Evolutionary conservation across 2,329 filamentous ascomycete species (phyloP).

Genomic region (Phaeomoniella chlamydospora): DNA sequence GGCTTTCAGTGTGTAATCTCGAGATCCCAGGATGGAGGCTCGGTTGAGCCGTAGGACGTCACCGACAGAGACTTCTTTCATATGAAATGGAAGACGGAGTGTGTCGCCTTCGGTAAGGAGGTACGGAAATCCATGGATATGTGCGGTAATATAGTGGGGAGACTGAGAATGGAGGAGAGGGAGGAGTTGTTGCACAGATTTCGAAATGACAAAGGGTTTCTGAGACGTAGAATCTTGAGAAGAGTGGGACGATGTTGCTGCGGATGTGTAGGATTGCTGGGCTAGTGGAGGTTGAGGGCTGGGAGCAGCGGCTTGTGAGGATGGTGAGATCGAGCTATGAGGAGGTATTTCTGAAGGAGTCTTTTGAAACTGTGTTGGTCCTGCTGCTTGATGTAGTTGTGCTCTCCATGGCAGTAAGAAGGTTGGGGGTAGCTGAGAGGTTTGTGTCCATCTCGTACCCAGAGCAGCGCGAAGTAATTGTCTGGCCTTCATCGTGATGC

Average conservation of each 20-base stretch:
- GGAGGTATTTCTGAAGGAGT: conserved; percentile 16
- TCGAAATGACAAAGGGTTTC: conserved; percentile 21
- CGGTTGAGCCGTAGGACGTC: conserved; percentile 81
- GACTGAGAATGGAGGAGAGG: conserved; percentile 27
- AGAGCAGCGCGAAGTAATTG: background rate
- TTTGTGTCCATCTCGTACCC: background rate
- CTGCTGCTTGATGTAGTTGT: conserved; percentile 24
- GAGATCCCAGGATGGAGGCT: conserved; percentile 65
- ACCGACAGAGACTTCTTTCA: conserved; percentile 62
- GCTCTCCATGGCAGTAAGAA: conserved; percentile 19
- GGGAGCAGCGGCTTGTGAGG: conserved; percentile 7
- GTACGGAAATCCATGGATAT: conserved; percentile 34
- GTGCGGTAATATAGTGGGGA: conserved; percentile 31
- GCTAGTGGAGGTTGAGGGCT: conserved; percentile 7
- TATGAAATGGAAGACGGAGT: conserved; percentile 64
- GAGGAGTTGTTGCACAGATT: conserved; percentile 25
- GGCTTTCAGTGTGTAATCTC: conserved; percentile 81
- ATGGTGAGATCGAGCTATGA: conserved; percentile 8
- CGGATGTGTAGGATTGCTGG: conserved; percentile 5
- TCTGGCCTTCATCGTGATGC: background rate
- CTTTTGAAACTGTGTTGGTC: conserved; percentile 14
- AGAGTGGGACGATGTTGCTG: conserved; percentile 6
- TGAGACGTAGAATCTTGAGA: conserved; percentile 9
- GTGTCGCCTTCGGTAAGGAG: conserved; percentile 49
- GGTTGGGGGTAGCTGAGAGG: conserved; percentile 6